Percentiles rank a stretch among this genome's conserved stretches.
Conservation (phyloP, 108 stramenopile species). For the Nitzschia sp. region DNA sequence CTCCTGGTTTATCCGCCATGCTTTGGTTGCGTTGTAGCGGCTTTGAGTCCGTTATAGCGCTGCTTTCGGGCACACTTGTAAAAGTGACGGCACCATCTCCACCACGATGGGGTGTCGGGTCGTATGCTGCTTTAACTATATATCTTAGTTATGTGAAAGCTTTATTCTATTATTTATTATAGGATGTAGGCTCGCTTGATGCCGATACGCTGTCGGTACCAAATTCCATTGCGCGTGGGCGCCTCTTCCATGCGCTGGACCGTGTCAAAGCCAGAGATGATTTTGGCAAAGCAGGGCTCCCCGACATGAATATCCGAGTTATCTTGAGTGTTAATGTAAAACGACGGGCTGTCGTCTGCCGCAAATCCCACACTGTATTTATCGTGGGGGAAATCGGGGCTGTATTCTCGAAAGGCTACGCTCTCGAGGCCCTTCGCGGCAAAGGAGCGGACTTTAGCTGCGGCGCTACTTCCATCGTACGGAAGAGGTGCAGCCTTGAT, state of each 20-base stretch:
- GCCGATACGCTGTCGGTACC: constrained; percentile 37
- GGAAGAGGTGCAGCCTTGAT: constrained; percentile 63
- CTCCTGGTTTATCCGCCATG: no score
- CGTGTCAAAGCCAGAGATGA: constrained; percentile 48
- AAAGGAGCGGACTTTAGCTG: constrained; percentile 40
- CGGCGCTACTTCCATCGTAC: constrained; percentile 17
- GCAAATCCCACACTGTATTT: constrained; percentile 77
- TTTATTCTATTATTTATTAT: constrained; percentile 9
- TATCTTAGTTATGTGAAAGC: no score
- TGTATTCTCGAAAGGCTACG: constrained; percentile 73
- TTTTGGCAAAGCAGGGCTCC: constrained; percentile 78
- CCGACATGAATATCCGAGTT: constrained; percentile 66
- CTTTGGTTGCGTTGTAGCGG: no score
- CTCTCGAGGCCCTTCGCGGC: constrained; percentile 33
- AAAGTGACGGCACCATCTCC: no score
- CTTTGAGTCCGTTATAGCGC: no score
- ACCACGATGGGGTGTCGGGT: no score
- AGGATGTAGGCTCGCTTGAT: constrained; percentile 30
- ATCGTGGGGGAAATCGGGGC: constrained; percentile 52
- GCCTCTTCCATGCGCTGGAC: constrained; percentile 37
- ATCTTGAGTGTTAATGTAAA: constrained; percentile 83
- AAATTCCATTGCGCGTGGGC: constrained; percentile 35
- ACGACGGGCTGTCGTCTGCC: constrained; percentile 76
- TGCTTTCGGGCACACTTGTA: no score
- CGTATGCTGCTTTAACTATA: no score